Conservation (phyloP, 73 alveolate species). For the Stentor roeselii region DNA sequence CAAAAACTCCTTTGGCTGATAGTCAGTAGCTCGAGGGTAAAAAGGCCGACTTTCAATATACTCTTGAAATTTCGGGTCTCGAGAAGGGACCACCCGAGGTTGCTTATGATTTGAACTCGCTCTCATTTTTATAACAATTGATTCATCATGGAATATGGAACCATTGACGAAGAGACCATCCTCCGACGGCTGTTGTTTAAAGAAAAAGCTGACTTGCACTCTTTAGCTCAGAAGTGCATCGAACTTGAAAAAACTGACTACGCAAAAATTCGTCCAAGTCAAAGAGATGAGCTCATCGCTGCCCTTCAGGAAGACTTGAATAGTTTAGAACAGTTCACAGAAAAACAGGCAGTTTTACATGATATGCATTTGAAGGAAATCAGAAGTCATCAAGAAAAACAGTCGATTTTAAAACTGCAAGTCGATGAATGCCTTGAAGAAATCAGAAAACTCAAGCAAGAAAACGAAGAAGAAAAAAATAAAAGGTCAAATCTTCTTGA, state of each 20-base stretch:
- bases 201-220: background rate
- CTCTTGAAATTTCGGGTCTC: too few relatives aligned
- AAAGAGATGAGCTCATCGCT: background rate
- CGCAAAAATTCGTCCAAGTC: background rate
- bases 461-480: background rate
- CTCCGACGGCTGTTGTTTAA: background rate
- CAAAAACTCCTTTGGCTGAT: too few relatives aligned
- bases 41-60: too few relatives aligned
- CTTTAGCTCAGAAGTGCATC: background rate
- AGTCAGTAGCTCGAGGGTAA: too few relatives aligned
- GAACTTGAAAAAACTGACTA: conserved; percentile 1
- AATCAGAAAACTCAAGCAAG: background rate
- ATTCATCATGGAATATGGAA: background rate
- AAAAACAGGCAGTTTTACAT: background rate
- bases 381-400: background rate
- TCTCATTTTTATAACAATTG: too few relatives aligned
- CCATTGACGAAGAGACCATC: background rate
- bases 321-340: background rate
- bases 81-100: too few relatives aligned
- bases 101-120: too few relatives aligned
- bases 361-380: background rate
- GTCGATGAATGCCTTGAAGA: background rate
- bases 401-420: background rate
- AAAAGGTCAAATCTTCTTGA: background rate
- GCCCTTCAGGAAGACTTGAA: background rate